Conservation (phyloP, 2,329 filamentous ascomycete species). For the Chrysosporium keratinophilum region DNA sequence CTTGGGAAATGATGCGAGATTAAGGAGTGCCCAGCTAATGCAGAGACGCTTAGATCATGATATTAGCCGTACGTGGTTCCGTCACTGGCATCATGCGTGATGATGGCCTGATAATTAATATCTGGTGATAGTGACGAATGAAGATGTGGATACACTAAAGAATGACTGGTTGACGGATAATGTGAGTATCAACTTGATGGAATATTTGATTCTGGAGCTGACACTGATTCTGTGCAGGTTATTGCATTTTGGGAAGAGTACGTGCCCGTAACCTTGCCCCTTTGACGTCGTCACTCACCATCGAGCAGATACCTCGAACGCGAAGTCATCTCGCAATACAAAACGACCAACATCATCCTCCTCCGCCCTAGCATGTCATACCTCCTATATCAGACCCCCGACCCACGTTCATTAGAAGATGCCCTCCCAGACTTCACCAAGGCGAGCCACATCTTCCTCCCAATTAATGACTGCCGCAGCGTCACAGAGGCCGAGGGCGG, state of each 20-base stretch:
- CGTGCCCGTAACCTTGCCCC: conserved; percentile 20
- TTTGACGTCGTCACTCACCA: conserved; percentile 14
- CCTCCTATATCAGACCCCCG: conserved; percentile 65
- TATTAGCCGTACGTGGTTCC: conserved; percentile 49
- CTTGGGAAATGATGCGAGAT: neutral
- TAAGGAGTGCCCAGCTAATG: neutral
- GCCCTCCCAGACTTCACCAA: conserved; percentile 70
- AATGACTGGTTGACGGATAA: conserved; percentile 97
- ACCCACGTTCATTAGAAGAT: conserved; percentile 48
- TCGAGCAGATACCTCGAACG: conserved; percentile 63
- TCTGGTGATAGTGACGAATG: conserved; percentile 59
- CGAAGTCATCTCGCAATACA: conserved; percentile 70
- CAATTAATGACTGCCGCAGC: conserved; percentile 80
- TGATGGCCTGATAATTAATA: conserved; percentile 3
- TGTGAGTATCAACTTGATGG: conserved; percentile 41
- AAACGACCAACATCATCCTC: conserved; percentile 76
- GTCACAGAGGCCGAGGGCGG: conserved; percentile 73
- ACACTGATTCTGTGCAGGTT: conserved; percentile 46
- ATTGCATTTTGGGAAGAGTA: conserved; percentile 98
- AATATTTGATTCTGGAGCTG: neutral
- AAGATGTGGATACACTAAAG: conserved; percentile 79
- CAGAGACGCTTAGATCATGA: conserved; percentile 47
- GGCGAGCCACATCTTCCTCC: conserved; percentile 88
- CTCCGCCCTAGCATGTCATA: conserved; percentile 89
- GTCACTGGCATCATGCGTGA: neutral